Conservation (phyloP, 2,329 filamentous ascomycete genomes). For the Ascocoryne sarcoides region DNA sequence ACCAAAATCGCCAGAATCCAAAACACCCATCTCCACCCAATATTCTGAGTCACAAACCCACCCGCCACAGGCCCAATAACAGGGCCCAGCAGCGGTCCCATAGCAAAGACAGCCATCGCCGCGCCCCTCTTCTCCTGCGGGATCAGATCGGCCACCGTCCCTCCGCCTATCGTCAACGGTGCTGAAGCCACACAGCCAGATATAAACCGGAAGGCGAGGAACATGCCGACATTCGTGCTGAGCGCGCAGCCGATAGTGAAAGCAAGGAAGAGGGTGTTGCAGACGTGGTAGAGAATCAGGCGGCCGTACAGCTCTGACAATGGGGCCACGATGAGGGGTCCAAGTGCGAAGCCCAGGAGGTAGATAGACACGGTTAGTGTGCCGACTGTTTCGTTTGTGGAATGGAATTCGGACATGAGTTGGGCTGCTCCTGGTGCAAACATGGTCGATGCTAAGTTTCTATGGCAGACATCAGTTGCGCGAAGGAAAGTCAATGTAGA, state of each 20-base stretch:
- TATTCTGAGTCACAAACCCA: slow-evolving; percentile 35
- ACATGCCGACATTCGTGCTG: slow-evolving; percentile 38
- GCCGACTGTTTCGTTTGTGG: slow-evolving; percentile 15
- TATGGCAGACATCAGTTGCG: no score
- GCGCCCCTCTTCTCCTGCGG: slow-evolving; percentile 24
- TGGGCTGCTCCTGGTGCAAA: slow-evolving; percentile 33
- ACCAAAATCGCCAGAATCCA: slow-evolving; percentile 41
- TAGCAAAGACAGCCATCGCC: slow-evolving; percentile 24
- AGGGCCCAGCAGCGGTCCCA: slow-evolving; percentile 25
- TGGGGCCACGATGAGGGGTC: slow-evolving; percentile 48
- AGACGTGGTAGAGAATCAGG: slow-evolving; percentile 43
- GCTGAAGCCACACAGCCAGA: slow-evolving; percentile 31
- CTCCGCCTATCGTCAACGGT: slow-evolving; percentile 33
- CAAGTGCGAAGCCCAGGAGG: slow-evolving; percentile 49
- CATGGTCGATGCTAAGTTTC: slow-evolving; percentile 37
- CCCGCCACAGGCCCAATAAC: slow-evolving; percentile 26
- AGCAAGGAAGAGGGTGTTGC: slow-evolving; percentile 51
- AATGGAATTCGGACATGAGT: slow-evolving; percentile 20
- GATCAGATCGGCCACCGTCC: slow-evolving; percentile 35
- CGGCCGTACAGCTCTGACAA: slow-evolving; percentile 59
- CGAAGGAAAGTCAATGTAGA: no score
- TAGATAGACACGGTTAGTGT: slow-evolving; percentile 38
- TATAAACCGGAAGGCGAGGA: slow-evolving; percentile 40
- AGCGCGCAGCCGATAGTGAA: slow-evolving; percentile 59
- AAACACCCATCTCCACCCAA: slow-evolving; percentile 37